These are phyloP conservation scores for Quercus parvula DNA, from an alignment of 306 rosid genomes.

Conservation along the genomic window DNA sequence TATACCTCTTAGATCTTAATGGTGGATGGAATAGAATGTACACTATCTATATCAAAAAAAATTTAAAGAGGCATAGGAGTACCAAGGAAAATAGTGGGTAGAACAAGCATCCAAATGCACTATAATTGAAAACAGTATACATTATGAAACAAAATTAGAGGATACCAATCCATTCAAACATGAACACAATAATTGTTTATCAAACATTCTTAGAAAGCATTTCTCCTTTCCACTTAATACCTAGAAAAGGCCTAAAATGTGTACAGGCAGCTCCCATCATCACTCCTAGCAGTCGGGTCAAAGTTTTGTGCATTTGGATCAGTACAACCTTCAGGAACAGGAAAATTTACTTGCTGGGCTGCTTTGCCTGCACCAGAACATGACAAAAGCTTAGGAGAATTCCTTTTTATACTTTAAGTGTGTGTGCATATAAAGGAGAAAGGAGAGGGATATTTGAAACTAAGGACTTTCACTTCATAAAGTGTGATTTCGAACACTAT, in stretches of 20 bases:
- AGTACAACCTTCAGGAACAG: constrained; percentile 69
- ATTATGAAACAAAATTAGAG: constrained; percentile 27
- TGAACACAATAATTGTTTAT: constrained; percentile 17
- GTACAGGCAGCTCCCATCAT: constrained; percentile 68
- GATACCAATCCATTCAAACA: constrained; percentile 30
- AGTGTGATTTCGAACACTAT: neutral
- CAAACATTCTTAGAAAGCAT: constrained; percentile 17
- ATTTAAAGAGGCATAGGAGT: too few species aligned
- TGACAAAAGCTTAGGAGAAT: neutral
- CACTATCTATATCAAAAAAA: too few species aligned
- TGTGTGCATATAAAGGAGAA: neutral
- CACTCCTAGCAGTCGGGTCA: constrained; percentile 86
- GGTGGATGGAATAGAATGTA: too few species aligned
- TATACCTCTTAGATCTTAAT: too few species aligned
- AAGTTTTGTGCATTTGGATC: constrained; percentile 63
- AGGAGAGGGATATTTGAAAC: neutral
- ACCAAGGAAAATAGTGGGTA: too few species aligned
- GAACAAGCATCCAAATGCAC: too few species aligned
- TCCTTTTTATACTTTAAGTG: neutral
- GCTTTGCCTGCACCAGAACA: constrained; percentile 55
- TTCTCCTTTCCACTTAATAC: constrained; percentile 21
- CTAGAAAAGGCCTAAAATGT: constrained; percentile 31
- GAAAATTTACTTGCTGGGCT: constrained; percentile 62
- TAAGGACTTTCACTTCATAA: neutral
- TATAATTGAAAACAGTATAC: neutral